Conservation (phyloP, 1,284 basidiomycete species). For the Phlebopus sp. region DNA sequence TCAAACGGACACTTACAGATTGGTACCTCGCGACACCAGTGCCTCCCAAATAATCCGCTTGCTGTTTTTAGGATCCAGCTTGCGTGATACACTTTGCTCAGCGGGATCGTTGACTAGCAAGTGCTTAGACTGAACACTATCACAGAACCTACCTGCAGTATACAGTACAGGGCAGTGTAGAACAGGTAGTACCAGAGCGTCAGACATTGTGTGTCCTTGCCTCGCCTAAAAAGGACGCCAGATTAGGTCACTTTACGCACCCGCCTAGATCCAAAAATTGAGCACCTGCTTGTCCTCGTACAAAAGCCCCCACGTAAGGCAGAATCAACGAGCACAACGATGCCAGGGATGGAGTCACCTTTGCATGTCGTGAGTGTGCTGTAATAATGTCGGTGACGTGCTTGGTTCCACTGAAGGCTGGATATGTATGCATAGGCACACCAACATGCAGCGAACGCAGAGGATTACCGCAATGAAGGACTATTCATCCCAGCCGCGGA, state of each 20-base stretch:
- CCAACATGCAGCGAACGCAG: slow-evolving; percentile 75
- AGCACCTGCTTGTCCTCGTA: background rate
- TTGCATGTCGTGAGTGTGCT: slow-evolving; percentile 26
- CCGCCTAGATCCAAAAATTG: slow-evolving; percentile 8
- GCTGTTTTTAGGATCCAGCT: too few species aligned
- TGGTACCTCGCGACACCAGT: too few species aligned
- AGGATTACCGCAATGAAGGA: slow-evolving; percentile 62
- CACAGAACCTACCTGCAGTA: too few species aligned
- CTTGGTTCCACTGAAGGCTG: background rate
- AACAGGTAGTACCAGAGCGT: too few species aligned
- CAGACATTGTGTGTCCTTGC: too few species aligned
- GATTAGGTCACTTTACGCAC: slow-evolving; percentile 12
- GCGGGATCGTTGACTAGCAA: too few species aligned
- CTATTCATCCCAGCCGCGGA: slow-evolving; percentile 67
- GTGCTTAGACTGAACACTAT: too few species aligned
- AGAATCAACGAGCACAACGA: slow-evolving; percentile 5
- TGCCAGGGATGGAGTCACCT: slow-evolving; percentile 27
- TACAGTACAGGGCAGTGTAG: background rate
- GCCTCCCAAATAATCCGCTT: too few species aligned
- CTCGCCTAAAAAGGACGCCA: slow-evolving; percentile 14
- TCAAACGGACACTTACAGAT: too few species aligned
- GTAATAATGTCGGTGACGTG: background rate
- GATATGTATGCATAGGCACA: slow-evolving; percentile 54
- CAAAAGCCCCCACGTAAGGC: background rate
- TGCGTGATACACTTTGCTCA: too few species aligned